Evolutionary conservation across 768 basidiomycete genomes (phyloP).

Genomic region (Pseudohyphozyma bogoriensis): DNA sequence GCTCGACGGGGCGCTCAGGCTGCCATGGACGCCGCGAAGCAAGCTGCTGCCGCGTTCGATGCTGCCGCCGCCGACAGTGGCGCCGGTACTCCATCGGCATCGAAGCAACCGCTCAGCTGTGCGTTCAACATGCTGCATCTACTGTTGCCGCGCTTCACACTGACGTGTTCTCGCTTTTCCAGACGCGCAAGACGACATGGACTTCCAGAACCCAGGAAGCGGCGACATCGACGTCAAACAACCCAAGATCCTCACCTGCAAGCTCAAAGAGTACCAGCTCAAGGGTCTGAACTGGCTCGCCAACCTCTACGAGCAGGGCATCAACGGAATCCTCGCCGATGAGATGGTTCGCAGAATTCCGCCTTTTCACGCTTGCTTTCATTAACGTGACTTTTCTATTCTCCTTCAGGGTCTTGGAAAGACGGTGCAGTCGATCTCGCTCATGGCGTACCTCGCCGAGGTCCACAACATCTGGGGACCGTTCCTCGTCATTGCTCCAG

Average conservation of each 20-base stretch:
- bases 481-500: constrained; percentile 93
- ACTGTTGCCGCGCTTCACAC: constrained; percentile 1
- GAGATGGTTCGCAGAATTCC: constrained; percentile 94
- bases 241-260: constrained; percentile 91
- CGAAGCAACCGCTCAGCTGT: too few relatives aligned
- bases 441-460: constrained; percentile 91
- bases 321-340: constrained; percentile 97
- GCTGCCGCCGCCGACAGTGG: constrained; percentile 67
- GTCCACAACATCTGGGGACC: constrained; percentile 98
- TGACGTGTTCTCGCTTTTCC: not conserved
- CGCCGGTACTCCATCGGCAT: constrained; percentile 42
- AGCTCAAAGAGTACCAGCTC: constrained; percentile 94
- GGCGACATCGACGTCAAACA: constrained; percentile 78
- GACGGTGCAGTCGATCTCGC: constrained; percentile 94
- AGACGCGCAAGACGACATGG: constrained; percentile 95
- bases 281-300: constrained; percentile 98
- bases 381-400: not conserved
- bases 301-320: constrained; percentile 95
- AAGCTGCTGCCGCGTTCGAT: constrained; percentile 77
- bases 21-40: constrained; percentile 65
- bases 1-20: constrained; percentile 82
- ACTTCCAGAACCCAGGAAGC: constrained; percentile 97
- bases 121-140: too few relatives aligned
- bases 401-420: constrained; percentile 34
- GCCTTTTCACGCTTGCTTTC: constrained; percentile 7